These are phyloP conservation scores for Coniochaeta prunicola DNA, from an alignment of 2,329 filamentous ascomycete species.

Conservation along the genomic window DNA sequence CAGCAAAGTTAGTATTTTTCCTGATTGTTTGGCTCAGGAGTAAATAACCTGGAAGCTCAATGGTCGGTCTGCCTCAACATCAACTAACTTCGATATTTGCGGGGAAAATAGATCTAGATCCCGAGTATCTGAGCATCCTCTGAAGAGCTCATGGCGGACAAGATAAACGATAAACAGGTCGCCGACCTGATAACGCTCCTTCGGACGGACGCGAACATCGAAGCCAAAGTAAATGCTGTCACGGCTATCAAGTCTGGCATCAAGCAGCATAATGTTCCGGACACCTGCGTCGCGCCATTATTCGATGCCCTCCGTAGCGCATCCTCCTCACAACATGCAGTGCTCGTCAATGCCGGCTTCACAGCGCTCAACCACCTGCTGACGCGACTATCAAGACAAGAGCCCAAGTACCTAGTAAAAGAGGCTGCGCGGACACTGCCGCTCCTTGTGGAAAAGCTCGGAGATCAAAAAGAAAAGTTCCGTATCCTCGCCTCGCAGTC, in stretches of 20 bases:
- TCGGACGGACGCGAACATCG: conserved; percentile 49
- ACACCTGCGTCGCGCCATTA: conserved; percentile 60
- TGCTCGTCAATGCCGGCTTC: conserved; percentile 75
- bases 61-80: neutral
- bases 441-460: conserved; percentile 74
- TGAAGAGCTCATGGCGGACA: conserved; percentile 25
- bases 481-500: conserved; percentile 67
- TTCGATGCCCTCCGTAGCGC: conserved; percentile 77
- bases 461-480: conserved; percentile 82
- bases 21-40: neutral
- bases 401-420: conserved; percentile 64
- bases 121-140: neutral
- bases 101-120: no score
- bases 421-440: conserved; percentile 67
- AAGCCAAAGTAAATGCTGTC: conserved; percentile 57
- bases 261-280: conserved; percentile 87
- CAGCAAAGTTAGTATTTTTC: neutral
- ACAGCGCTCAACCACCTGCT: conserved; percentile 82
- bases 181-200: conserved; percentile 30
- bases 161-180: conserved; percentile 29
- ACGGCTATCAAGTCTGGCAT: conserved; percentile 77
- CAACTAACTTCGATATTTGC: neutral
- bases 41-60: neutral
- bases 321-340: conserved; percentile 67
- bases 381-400: conserved; percentile 79